A percentile compares a stretch with the other conserved stretches of the same genome.
These are phyloP conservation scores for Thelonectria olida DNA, from an alignment of 2,329 filamentous ascomycete genomes.

Conservation along the genomic window DNA sequence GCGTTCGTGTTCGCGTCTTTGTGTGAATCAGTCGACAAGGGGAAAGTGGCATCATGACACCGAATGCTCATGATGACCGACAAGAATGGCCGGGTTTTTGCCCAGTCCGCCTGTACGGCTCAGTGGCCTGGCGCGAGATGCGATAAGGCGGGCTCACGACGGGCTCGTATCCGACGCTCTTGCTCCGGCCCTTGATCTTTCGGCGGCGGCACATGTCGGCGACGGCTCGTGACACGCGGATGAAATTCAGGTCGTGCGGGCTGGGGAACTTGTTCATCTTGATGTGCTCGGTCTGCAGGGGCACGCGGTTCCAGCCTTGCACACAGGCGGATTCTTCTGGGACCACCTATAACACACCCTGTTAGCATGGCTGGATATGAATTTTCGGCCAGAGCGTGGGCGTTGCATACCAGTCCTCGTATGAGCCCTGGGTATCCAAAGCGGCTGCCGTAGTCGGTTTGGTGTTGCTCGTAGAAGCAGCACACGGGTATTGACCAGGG, in stretches of 20 bases:
- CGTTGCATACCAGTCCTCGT: conserved; percentile 18
- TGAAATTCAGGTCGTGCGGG: background rate
- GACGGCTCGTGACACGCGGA: background rate
- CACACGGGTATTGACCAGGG: conserved; percentile 13
- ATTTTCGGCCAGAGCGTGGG: background rate
- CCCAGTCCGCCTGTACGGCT: background rate
- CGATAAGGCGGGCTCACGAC: no score
- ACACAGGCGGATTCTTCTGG: conserved; percentile 15
- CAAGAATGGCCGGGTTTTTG: background rate
- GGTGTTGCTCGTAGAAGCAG: conserved; percentile 29
- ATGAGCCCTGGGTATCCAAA: conserved; percentile 5
- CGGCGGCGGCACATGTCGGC: background rate
- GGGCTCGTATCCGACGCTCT: background rate
- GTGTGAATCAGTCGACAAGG: background rate
- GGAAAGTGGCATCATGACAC: background rate
- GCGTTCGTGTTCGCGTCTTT: background rate
- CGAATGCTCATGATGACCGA: background rate
- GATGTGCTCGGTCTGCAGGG: conserved; percentile 13
- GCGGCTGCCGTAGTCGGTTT: conserved; percentile 26
- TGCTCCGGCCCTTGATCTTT: background rate
- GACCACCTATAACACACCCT: no score
- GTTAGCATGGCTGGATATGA: no score
- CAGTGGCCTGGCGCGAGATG: background rate
- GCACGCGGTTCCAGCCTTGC: background rate
- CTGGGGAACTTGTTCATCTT: conserved; percentile 22